Base-by-base conservation (phyloP, 306 rosid species). In the Gillenia trifoliata region DNA sequence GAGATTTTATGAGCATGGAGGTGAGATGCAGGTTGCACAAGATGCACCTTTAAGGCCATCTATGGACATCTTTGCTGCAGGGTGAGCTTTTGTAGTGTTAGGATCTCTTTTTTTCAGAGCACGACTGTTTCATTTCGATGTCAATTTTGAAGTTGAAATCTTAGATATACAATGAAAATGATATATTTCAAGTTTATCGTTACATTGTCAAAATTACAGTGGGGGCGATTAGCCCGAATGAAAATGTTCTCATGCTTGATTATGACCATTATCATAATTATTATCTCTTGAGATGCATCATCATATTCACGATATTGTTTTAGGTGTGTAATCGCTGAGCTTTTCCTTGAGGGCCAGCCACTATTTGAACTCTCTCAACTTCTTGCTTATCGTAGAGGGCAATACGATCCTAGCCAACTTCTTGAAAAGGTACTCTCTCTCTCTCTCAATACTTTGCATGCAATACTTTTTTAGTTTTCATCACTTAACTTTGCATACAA, bases 1-100 rank as follows among this genome's bases (percentile, higher is more conserved):
- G 99, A 92, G 99, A 83, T 94, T 94, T 82, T 94, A 91, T 84
- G 99, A 94, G 88, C 88, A 94, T 64, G 98, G 97, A 83, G 96
- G 95, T 71, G 96, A 92, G 92, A 88, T 85, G 92, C 93, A 92
- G 82, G 84, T 88, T 75, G 92, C 90, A 22, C 98, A 94, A 26
- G 97, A 94, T 79, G 81, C 95, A 72, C 90, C 97, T 73, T 79
- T 92, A 77, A 85, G 89, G 75, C 89, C 97, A 72, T 92, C 96
- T 65, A 94, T 94, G 99, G 99, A 94, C 85, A 87, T 92, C 74
- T 94, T 94, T 82, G 91, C 97, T 50, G 90, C 92, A 3, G 99
- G 99, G 99, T 94, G 85, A 87, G 98, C 43, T 77, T 72, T 83
- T 72, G 11, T 72, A 63, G 73, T 64, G 70, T 77, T 50, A 75